Conservation (phyloP, 805 yeast species). For the Barnettozyma sucrosica region DNA sequence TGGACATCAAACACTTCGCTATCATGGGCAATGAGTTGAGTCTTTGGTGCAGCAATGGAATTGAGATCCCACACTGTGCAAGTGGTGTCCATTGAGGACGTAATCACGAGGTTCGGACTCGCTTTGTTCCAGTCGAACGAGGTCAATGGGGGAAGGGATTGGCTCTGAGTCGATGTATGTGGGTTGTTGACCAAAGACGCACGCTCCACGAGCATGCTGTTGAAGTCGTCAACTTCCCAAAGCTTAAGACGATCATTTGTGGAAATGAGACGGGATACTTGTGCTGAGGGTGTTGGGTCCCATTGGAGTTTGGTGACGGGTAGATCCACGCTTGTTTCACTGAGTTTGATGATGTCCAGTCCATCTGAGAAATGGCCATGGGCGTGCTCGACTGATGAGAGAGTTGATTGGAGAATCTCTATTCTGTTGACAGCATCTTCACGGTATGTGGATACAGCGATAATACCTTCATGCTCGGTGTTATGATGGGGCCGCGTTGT, state of each 20-base stretch:
- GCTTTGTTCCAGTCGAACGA: conserved; percentile 87
- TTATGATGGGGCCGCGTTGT: conserved; percentile 23
- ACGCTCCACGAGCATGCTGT: conserved; percentile 32
- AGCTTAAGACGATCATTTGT: conserved; percentile 68
- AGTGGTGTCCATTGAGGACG: conserved; percentile 91
- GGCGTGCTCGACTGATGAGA: conserved; percentile 22
- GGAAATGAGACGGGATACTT: conserved; percentile 49
- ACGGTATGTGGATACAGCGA: conserved; percentile 71
- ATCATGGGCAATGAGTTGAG: conserved; percentile 95
- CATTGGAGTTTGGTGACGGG: conserved; percentile 72
- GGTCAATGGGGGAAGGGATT: conserved; percentile 75
- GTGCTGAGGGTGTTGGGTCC: conserved; percentile 43
- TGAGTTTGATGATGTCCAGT: conserved; percentile 38
- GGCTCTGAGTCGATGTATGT: conserved; percentile 34
- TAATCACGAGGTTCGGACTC: conserved; percentile 66
- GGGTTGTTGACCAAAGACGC: conserved; percentile 36
- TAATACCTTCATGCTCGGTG: conserved; percentile 34
- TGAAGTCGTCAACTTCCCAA: conserved; percentile 47
- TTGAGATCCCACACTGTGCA: conserved; percentile 93
- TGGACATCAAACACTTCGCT: conserved; percentile 90
- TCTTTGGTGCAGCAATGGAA: conserved; percentile 62
- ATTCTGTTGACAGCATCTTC: conserved; percentile 72
- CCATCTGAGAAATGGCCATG: conserved; percentile 26
- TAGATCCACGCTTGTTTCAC: conserved; percentile 51
- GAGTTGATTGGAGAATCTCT: conserved; percentile 40